Conservation (phyloP, 768 basidiomycete genomes). For the Lentinula boryana region DNA sequence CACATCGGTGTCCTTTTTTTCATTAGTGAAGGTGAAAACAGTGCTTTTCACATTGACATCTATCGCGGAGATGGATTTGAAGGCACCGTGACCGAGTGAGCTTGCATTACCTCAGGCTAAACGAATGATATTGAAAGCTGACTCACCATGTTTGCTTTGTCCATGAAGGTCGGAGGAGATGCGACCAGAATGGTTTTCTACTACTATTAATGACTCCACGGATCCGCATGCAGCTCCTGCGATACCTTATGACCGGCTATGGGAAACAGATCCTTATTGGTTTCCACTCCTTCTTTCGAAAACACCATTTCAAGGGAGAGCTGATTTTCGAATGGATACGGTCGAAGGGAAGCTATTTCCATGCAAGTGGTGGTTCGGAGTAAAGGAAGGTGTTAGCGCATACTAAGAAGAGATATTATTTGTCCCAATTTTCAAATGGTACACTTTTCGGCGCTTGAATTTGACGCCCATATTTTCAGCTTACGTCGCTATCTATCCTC, state of each 20-base stretch:
- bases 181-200: constrained; percentile 73
- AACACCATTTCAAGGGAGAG: constrained; percentile 35
- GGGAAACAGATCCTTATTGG: constrained; percentile 65
- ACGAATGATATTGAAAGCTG: neutral
- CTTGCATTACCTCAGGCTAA: constrained; percentile 7
- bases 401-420: no score
- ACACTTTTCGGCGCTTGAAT: no score
- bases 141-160: neutral
- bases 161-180: constrained; percentile 77
- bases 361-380: constrained; percentile 43
- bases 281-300: constrained; percentile 49
- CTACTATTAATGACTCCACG: neutral
- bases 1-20: constrained; percentile 67
- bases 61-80: constrained; percentile 58
- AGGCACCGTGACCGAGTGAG: constrained; percentile 65
- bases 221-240: constrained; percentile 16
- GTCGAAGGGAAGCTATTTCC: constrained; percentile 23
- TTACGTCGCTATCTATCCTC: neutral
- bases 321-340: constrained; percentile 30
- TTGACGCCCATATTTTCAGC: neutral
- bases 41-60: constrained; percentile 68
- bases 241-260: constrained; percentile 60
- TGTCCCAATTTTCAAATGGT: no score
- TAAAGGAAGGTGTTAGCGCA: neutral
- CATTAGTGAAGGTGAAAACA: constrained; percentile 42